Evolutionary conservation across 1,284 basidiomycete species (phyloP), one percentile per base, ranked within the genome.

Genomic region (Cryptococcus neoformans): DNA sequence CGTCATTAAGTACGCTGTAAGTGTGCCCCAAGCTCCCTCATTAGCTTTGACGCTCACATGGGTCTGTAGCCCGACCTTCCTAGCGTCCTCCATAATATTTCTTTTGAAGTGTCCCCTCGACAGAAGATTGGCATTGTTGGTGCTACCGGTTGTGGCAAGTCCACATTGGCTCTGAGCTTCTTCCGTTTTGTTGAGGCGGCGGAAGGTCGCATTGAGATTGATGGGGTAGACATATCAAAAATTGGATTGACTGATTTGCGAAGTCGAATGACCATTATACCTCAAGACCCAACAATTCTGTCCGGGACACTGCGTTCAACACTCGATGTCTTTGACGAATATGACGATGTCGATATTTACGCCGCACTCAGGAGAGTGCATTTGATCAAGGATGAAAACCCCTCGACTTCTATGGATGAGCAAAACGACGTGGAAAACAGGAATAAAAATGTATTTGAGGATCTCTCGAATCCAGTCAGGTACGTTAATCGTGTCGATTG

Each of bases 101-200:
- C 82, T 60, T 96, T 96, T 72, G 81, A 84, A 17, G 82, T 96
- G 58, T 78, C 79, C 1, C 55, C 56, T 8, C 85, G 89, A 12
- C 83, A 78, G 57, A 82, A 82, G 66, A 79, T 95, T 55, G 95
- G 93, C 21, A 87, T 97, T 58, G 83, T 97, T 4, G 93, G 92
- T 51, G 81, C 90, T 49, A 96, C 93, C 0, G 94, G 95, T 14
- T 79, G 80, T 60, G 82, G 82, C 48, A 83, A 84, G 69, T 89
- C 87, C 56, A 96, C 92, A 1, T 83, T 97, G 14, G 92, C 92
- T 0, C 80, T 96, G 34, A 90, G 89, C 17, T 92, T 97, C 81
- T 97, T 98, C 86, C 86, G 96, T 52, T 95, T 96, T 69, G 90
- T 95, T 21, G 92, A 96, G 68, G 88, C 92, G 0, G 85, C 86